Evolutionary conservation across 352 stramenopile genomes (phyloP).

Genomic region (Phytophthora aleatoria): DNA sequence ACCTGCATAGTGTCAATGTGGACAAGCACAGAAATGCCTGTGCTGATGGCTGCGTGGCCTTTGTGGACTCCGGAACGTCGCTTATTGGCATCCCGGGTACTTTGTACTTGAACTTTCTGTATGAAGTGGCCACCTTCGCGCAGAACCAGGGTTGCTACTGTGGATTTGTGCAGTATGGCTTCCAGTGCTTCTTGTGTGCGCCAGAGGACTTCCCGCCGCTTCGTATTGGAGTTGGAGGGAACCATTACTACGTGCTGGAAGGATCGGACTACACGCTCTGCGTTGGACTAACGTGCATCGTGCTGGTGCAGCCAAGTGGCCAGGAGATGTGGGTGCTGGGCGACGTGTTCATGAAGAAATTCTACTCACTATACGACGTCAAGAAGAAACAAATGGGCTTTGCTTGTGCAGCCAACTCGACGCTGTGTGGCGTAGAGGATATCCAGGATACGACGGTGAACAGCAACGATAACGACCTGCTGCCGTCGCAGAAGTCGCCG

Average conservation of each 20-base stretch:
- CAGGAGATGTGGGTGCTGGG: conserved; percentile 97
- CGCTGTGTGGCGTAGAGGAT: conserved; percentile 53
- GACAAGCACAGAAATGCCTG: conserved; percentile 52
- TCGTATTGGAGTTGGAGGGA: conserved; percentile 60
- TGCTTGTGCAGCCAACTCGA: conserved; percentile 59
- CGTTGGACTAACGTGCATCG: conserved; percentile 76
- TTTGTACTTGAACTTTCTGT: conserved; percentile 76
- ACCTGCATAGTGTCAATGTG: conserved; percentile 69
- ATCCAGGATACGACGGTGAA: conserved; percentile 6
- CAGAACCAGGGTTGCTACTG: conserved; percentile 77
- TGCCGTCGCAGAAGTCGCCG: conserved; percentile 32
- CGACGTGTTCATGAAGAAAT: conserved; percentile 96
- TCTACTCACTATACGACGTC: conserved; percentile 94
- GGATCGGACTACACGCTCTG: conserved; percentile 80
- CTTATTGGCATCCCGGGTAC: conserved; percentile 93
- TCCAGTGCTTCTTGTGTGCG: conserved; percentile 82
- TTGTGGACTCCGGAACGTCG: conserved; percentile 98
- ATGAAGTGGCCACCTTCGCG: conserved; percentile 65
- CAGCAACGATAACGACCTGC: conserved; percentile 21
- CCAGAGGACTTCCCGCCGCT: conserved; percentile 67
- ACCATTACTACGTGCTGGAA: conserved; percentile 72
- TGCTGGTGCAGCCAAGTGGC: conserved; percentile 75
- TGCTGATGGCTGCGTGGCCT: conserved; percentile 77
- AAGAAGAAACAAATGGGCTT: conserved; percentile 87
- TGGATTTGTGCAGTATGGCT: conserved; percentile 79